Evolutionary conservation across 805 yeast genomes (phyloP).

Genomic region (Limtongia smithiae): DNA sequence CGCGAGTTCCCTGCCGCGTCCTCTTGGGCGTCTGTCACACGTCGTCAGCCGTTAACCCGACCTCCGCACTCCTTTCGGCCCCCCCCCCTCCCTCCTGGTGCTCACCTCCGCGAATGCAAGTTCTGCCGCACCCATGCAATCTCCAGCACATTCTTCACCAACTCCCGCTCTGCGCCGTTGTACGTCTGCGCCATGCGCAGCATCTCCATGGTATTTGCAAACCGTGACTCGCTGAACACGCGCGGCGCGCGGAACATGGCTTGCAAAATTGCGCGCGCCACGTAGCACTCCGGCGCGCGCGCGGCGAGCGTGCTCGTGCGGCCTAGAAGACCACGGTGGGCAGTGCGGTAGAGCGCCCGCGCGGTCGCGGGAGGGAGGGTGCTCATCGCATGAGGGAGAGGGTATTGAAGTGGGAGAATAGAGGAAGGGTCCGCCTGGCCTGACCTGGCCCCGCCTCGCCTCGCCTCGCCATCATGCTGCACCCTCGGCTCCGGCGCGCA

Average conservation of each 20-base stretch:
- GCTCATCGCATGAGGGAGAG: too few species aligned
- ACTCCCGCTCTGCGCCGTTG: slow-evolving; percentile 6
- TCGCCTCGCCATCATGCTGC: too few species aligned
- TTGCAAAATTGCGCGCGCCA: slow-evolving; percentile 5
- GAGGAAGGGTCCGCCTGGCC: too few species aligned
- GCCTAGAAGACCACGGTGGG: not conserved
- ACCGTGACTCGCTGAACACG: slow-evolving; percentile 3
- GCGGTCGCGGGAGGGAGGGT: too few species aligned
- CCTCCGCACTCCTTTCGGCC: not conserved
- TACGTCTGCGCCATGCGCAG: slow-evolving; percentile 7
- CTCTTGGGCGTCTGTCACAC: slow-evolving; percentile 1
- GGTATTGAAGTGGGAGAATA: too few species aligned
- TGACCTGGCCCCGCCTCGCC: too few species aligned
- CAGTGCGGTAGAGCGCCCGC: not conserved
- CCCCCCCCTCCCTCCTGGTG: not conserved
- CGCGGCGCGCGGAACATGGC: slow-evolving; percentile 7
- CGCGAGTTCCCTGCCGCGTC: not conserved
- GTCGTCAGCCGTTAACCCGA: not conserved
- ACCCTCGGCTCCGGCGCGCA: too few species aligned
- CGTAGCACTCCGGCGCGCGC: not conserved
- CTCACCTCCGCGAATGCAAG: not conserved
- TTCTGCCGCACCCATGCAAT: slow-evolving; percentile 14
- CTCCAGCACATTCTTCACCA: slow-evolving; percentile 3
- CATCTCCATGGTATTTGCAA: slow-evolving; percentile 12
- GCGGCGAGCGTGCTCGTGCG: not conserved